Evolutionary conservation across 1,284 basidiomycete species (phyloP).

Genomic region (Sanghuangporus baumii): DNA sequence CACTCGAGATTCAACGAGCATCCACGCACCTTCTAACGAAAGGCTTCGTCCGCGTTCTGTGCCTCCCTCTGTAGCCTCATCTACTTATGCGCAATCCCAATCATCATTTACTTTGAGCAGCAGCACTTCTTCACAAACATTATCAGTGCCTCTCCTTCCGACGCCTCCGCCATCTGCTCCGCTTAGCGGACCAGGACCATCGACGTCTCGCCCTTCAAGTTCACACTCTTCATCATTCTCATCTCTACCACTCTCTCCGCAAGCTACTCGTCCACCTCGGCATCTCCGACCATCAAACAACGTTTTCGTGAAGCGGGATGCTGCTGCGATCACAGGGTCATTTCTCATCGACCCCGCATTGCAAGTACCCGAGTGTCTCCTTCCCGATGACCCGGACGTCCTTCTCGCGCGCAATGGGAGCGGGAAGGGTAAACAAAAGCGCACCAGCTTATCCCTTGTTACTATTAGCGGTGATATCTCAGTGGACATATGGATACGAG

Average conservation of each 20-base stretch:
- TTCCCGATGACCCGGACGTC: slow-evolving; percentile 11
- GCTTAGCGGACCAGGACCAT: neutral
- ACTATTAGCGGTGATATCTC: slow-evolving; percentile 11
- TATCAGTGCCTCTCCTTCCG: neutral
- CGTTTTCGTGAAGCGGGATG: slow-evolving; percentile 11
- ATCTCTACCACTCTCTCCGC: neutral
- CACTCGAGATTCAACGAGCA: neutral
- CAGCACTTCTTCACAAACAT: slow-evolving; percentile 7
- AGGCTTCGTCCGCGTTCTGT: neutral
- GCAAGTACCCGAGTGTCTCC: slow-evolving; percentile 15
- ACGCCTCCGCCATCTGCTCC: neutral
- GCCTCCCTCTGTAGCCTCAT: neutral
- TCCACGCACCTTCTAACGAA: neutral
- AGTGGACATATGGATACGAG: slow-evolving; percentile 15
- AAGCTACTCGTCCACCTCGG: neutral
- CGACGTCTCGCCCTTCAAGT: neutral
- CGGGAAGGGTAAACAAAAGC: slow-evolving; percentile 9
- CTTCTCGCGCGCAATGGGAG: neutral
- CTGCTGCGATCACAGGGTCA: slow-evolving; percentile 8
- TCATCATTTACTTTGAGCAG: slow-evolving; percentile 6
- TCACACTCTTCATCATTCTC: neutral
- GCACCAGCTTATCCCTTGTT: slow-evolving; percentile 4
- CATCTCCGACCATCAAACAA: slow-evolving; percentile 13
- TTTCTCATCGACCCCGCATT: slow-evolving; percentile 15
- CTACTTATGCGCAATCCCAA: neutral